These are phyloP conservation scores for Saccharomycopsis babjevae DNA, from an alignment of 805 yeast species.

Conservation along the genomic window DNA sequence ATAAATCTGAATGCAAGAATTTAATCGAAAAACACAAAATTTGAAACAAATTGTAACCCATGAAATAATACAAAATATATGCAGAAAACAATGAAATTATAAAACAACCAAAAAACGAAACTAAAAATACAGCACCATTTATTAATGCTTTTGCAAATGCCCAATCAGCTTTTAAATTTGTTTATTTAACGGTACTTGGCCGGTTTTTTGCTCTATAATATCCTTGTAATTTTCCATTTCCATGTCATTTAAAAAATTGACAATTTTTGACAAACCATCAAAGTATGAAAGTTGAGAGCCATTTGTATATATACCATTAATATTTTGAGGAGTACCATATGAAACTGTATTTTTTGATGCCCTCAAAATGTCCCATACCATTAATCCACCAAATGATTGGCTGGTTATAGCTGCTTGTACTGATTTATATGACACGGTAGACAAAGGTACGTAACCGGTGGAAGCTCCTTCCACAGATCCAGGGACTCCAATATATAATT, in stretches of 20 bases:
- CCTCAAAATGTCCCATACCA: conserved; percentile 19
- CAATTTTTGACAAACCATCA: not conserved
- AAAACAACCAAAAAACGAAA: too few relatives aligned
- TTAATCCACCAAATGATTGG: conserved; percentile 13
- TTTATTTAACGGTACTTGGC: not conserved
- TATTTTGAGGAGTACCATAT: not conserved
- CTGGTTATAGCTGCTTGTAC: not conserved
- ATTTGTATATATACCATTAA: not conserved
- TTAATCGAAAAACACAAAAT: too few relatives aligned
- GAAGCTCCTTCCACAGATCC: conserved; percentile 21
- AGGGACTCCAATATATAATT: conserved; percentile 45
- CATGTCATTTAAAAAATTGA: not conserved
- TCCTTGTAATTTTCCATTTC: not conserved
- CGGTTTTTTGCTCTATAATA: not conserved
- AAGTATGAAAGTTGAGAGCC: not conserved
- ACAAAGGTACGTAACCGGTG: not conserved
- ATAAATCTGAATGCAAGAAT: too few relatives aligned
- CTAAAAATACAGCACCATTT: too few relatives aligned
- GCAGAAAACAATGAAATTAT: too few relatives aligned
- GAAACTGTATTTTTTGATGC: conserved; percentile 20
- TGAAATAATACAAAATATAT: too few relatives aligned
- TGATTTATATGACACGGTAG: not conserved
- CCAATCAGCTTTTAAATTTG: too few relatives aligned
- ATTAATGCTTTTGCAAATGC: too few relatives aligned
- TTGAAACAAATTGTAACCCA: too few relatives aligned